Conservation (phyloP, 2,329 filamentous ascomycete species). For the Fusarium hostae region DNA sequence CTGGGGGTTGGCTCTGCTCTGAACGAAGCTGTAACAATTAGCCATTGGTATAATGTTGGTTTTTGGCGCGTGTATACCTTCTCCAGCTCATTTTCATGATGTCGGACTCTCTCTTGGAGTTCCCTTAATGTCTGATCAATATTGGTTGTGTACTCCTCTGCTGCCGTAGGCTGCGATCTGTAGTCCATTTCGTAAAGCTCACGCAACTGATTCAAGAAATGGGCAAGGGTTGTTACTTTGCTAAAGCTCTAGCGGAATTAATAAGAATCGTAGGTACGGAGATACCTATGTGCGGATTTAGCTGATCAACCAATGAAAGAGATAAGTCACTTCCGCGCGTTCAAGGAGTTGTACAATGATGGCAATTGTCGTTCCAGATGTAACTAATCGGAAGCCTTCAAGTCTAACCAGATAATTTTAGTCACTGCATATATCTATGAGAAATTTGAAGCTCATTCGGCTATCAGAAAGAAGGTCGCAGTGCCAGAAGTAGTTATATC, state of each 20-base stretch:
- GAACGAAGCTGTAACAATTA: slow-evolving; percentile 45
- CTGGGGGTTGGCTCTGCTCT: slow-evolving; percentile 36
- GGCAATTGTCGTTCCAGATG: neutral
- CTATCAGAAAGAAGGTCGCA: neutral
- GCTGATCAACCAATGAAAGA: neutral
- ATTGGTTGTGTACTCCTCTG: slow-evolving; percentile 54
- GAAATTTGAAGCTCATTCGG: neutral
- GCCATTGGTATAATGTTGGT: neutral
- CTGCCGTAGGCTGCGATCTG: slow-evolving; percentile 39
- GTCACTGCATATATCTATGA: neutral
- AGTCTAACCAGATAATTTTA: neutral
- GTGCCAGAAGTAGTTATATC: neutral
- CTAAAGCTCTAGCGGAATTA: neutral
- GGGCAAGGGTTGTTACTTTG: neutral
- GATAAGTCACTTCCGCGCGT: neutral
- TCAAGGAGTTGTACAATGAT: neutral
- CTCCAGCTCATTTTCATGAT: slow-evolving; percentile 63
- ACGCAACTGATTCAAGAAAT: neutral
- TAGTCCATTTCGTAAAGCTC: slow-evolving; percentile 40
- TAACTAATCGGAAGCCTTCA: neutral
- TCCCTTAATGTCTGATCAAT: slow-evolving; percentile 75
- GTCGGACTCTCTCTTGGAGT: slow-evolving; percentile 67
- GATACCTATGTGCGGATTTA: neutral
- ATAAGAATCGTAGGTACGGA: neutral
- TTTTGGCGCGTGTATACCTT: slow-evolving; percentile 50